These are phyloP conservation scores for Capillidium heterosporum DNA, from an alignment of 371 early-diverging fungal genomes.

Conservation along the genomic window DNA sequence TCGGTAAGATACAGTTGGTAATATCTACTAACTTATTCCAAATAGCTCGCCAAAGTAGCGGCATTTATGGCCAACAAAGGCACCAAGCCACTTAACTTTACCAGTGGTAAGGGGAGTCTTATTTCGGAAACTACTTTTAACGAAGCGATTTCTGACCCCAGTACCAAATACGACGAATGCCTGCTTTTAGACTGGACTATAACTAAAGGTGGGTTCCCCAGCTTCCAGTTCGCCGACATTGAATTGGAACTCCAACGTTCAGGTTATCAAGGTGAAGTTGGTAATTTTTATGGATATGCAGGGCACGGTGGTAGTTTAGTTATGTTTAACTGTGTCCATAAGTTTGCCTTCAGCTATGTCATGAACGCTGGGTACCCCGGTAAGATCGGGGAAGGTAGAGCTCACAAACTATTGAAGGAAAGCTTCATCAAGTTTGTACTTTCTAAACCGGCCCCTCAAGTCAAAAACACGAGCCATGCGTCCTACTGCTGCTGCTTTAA, in stretches of 20 bases:
- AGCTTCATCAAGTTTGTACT: background rate
- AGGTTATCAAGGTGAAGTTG: background rate
- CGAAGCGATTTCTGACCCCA: background rate
- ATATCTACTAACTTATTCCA: background rate
- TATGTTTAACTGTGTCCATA: constrained; percentile 28
- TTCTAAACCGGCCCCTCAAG: too few species aligned
- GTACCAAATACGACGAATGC: constrained; percentile 6
- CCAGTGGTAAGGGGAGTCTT: background rate
- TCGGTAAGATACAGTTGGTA: background rate
- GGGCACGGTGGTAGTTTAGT: constrained; percentile 36
- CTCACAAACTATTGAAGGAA: background rate
- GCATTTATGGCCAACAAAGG: background rate
- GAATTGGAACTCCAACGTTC: background rate
- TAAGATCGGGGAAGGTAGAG: background rate
- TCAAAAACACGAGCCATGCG: too few species aligned
- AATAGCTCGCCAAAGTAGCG: background rate
- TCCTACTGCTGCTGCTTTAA: too few species aligned
- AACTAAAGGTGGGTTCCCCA: background rate
- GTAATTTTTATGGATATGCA: constrained; percentile 20
- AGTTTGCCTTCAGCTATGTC: constrained; percentile 31
- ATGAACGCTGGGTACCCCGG: constrained; percentile 13
- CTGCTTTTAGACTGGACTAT: constrained; percentile 1
- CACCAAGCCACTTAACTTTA: background rate
- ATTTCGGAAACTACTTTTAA: background rate
- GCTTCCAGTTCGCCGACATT: background rate